Percentiles rank a stretch among this genome's conserved stretches.
Evolutionary conservation across 225 moss, liverwort and hornwort species (phyloP).

Genomic region (Neckera pumila): DNA sequence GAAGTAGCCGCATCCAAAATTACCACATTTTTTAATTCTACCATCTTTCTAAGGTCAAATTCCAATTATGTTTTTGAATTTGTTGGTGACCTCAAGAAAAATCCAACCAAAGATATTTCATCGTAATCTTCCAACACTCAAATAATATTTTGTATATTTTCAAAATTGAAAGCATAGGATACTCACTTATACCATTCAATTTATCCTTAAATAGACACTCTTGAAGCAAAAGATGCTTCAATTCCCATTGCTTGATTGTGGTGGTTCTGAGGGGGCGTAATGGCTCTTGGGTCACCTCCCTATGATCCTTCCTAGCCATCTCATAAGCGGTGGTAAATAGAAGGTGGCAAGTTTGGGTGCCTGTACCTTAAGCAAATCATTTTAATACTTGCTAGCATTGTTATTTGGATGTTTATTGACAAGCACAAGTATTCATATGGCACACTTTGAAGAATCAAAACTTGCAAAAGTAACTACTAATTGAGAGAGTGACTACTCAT

Average conservation of each 20-base stretch:
- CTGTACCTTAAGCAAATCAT: not conserved
- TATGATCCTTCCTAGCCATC: not conserved
- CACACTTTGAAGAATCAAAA: not conserved
- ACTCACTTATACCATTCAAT: accelerated
- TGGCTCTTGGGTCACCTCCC: not conserved
- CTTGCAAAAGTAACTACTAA: not conserved
- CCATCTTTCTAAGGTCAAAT: not conserved
- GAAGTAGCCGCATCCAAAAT: not conserved
- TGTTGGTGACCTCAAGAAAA: not conserved
- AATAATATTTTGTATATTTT: not conserved
- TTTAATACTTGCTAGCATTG: accelerated
- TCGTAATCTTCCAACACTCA: accelerated
- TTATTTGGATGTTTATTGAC: not conserved
- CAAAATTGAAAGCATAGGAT: not conserved
- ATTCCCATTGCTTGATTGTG: not conserved
- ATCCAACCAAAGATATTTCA: not conserved
- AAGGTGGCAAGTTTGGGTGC: not conserved
- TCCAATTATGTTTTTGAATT: not conserved
- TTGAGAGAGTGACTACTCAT: not conserved
- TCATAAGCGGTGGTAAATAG: accelerated
- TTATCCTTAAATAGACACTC: not conserved
- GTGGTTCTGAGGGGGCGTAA: accelerated
- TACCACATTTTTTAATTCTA: not conserved
- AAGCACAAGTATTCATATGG: not conserved
- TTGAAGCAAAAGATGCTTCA: not conserved